Conservation (phyloP, 2,329 filamentous ascomycete species). For the Paradendryphiella salina region DNA sequence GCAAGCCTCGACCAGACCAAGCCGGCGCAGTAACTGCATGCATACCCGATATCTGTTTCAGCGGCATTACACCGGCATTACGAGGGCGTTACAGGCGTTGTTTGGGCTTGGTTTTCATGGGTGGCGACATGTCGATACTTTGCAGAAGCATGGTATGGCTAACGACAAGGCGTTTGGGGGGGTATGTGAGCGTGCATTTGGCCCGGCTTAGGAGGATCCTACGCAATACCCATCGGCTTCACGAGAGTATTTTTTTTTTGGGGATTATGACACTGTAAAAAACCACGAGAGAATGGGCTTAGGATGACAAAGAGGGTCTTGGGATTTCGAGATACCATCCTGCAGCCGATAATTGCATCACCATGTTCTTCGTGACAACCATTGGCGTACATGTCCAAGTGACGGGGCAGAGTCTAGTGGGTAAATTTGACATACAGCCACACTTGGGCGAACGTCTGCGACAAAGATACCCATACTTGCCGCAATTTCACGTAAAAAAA, state of each 20-base stretch:
- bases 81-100: conserved; percentile 45
- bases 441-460: neutral
- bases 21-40: conserved; percentile 28
- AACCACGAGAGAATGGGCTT: neutral
- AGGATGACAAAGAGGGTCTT: neutral
- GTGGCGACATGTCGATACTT: conserved; percentile 18
- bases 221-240: conserved; percentile 36
- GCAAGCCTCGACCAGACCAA: conserved; percentile 47
- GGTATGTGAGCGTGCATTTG: conserved; percentile 14
- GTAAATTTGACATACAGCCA: neutral
- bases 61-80: conserved; percentile 44
- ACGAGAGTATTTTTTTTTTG: conserved; percentile 20
- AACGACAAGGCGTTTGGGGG: conserved; percentile 34
- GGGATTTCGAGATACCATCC: neutral
- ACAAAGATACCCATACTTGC: conserved; percentile 14
- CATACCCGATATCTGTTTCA: conserved; percentile 31
- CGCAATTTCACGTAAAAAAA: conserved; percentile 4
- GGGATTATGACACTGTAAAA: conserved; percentile 2
- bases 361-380: neutral
- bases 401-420: neutral
- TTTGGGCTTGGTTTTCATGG: conserved; percentile 25
- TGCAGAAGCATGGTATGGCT: conserved; percentile 23
- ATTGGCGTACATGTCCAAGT: neutral
- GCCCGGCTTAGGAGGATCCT: conserved; percentile 17
- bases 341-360: neutral